A percentile compares a stretch with the other conserved stretches of the same genome.
These are phyloP conservation scores for Domatiomyces catenatus DNA, from an alignment of 2,329 filamentous ascomycete genomes.

Conservation along the genomic window DNA sequence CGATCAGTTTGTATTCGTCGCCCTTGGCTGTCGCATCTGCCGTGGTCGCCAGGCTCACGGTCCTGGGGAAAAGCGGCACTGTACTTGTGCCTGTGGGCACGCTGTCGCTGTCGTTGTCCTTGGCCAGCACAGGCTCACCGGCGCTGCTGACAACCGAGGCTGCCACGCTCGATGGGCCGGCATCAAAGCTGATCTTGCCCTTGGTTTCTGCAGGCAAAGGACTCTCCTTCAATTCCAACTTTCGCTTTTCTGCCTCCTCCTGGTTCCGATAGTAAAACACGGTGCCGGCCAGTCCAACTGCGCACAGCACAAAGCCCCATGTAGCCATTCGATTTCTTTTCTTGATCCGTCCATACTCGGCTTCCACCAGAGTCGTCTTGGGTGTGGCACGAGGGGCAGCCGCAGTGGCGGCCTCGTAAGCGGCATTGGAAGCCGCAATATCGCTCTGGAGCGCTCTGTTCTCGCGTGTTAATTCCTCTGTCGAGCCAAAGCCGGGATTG, in stretches of 20 bases:
- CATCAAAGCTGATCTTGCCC: constrained; percentile 4
- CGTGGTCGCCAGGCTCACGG: constrained; percentile 42
- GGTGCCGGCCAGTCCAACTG: constrained; percentile 27
- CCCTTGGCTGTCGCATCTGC: constrained; percentile 29
- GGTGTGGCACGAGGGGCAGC: constrained; percentile 15
- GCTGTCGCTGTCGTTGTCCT: constrained; percentile 56
- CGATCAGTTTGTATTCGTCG: constrained; percentile 71
- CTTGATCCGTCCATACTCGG: constrained; percentile 8
- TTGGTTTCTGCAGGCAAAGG: constrained; percentile 3
- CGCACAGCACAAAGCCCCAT: constrained; percentile 25
- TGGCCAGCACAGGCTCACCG: constrained; percentile 21
- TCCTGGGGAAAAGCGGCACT: constrained; percentile 65
- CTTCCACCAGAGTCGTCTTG: constrained; percentile 3
- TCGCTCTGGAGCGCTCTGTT: neutral
- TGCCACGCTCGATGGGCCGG: constrained; percentile 28
- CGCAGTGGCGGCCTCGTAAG: neutral
- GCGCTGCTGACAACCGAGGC: constrained; percentile 22
- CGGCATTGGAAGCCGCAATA: neutral
- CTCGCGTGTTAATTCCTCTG: neutral
- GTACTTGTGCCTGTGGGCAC: constrained; percentile 67
- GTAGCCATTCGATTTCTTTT: constrained; percentile 12
- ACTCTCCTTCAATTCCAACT: constrained; percentile 3
- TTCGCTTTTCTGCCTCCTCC: constrained; percentile 4
- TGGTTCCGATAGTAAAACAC: constrained; percentile 17
- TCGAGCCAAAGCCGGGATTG: neutral